Evolutionary conservation across 1,284 basidiomycete species (phyloP), one percentile per base, ranked within the genome.

Genomic region (Apiotrichum gamsii): DNA sequence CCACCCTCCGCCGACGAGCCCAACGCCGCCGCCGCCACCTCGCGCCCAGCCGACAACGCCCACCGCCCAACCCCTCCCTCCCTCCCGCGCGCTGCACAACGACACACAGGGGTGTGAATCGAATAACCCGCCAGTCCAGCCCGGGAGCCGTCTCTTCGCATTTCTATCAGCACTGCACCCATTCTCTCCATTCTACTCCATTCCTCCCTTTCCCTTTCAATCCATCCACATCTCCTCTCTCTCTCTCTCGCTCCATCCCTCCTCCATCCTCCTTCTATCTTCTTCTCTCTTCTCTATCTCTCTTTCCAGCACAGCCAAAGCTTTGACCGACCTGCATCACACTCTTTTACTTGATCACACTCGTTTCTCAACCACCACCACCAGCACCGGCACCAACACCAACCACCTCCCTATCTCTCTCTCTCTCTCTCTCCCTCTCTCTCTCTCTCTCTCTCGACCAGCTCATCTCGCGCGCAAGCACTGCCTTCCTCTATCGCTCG

Each of bases 251-350:
- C 37, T 24, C 36, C 28, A 23, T 30, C 31, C 29, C 20, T 6
- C 34, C 35, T 20, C 40, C 18, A n/a, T 5, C 8, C 38, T 39
- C 15, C 16, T 36, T 25, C 36, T n/a, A n/a, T 45, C 32, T 32
- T 21, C 25, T 43, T 43, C 31, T 34, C 25, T 28, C 6, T 43
- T 24, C 20, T 34, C 33, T 19, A 24, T 35, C 32, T 40, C 45
- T 46, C 29, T 31, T 15, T n/a, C 32, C 20, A 25, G 24, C 39
- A 24, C 45, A 31, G 18, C 38, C n/a, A n/a, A n/a, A n/a, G n/a
- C n/a, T n/a, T n/a, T n/a, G 25, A 6, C 25, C 25, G 25, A 28
- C 25, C 25, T 6, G 6, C 25, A 6, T 11, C 29, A 40, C 25
- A 20, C 39, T 35, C 31, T 15, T 32, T 32, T 39, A 20, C 29